These are phyloP conservation scores for Daldinia concentrica DNA, from an alignment of 495 filamentous ascomycete genomes.

Conservation along the genomic window DNA sequence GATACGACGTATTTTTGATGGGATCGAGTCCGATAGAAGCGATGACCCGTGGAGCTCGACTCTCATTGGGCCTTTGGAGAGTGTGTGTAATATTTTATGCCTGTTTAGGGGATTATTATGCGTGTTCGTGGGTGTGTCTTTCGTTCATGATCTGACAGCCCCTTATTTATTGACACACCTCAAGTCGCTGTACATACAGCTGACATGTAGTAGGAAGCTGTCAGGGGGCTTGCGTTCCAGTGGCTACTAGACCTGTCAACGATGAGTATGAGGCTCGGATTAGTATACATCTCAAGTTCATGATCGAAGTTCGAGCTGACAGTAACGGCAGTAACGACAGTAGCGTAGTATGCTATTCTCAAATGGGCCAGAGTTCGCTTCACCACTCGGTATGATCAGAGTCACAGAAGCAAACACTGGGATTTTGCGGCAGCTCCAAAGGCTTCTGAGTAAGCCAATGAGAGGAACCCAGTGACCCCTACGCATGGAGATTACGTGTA, in stretches of 20 bases:
- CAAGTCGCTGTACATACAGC: slow-evolving; percentile 20
- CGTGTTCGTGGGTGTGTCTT: slow-evolving; percentile 19
- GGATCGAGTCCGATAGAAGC: slow-evolving; percentile 10
- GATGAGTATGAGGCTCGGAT: slow-evolving; percentile 31
- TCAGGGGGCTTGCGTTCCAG: slow-evolving; percentile 12
- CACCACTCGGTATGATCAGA: slow-evolving; percentile 9
- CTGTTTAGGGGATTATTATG: slow-evolving; percentile 41
- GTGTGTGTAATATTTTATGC: slow-evolving; percentile 32
- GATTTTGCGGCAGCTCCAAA: background rate
- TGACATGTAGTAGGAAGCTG: slow-evolving; percentile 6
- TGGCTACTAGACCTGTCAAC: slow-evolving; percentile 3
- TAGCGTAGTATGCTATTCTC: slow-evolving; percentile 19
- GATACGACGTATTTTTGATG: slow-evolving; percentile 15
- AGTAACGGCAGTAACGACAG: slow-evolving; percentile 8
- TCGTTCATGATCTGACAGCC: slow-evolving; percentile 38
- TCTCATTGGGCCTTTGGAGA: slow-evolving; percentile 23
- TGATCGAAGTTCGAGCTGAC: slow-evolving; percentile 26
- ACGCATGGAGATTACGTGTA: slow-evolving; percentile 5
- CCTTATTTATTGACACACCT: slow-evolving; percentile 30
- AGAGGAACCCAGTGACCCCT: slow-evolving; percentile 7
- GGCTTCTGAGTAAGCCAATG: background rate
- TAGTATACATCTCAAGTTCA: slow-evolving; percentile 24
- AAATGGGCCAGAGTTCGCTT: slow-evolving; percentile 12
- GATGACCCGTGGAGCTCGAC: background rate
- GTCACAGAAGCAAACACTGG: slow-evolving; percentile 4